Base-by-base conservation (phyloP, 148 eudicot genomes). In the Rhododendron henanense region DNA sequence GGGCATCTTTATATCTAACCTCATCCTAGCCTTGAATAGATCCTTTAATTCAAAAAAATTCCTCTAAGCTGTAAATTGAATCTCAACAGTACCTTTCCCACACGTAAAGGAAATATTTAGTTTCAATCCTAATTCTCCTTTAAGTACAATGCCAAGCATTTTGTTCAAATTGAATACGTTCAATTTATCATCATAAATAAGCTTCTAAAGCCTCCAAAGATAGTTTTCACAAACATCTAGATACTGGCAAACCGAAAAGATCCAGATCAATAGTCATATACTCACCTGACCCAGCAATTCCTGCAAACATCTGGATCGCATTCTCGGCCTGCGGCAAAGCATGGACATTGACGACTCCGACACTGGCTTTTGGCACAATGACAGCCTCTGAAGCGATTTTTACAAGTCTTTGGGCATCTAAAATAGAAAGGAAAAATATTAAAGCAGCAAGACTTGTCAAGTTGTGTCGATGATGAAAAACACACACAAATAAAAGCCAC, bases 221-320 rank as follows among this genome's bases (percentile, higher is more conserved):
- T 61, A 85, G 59, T 25, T 73, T 74, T 51, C 81, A 75, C 35
- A n/a, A n/a, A 21, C 13, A n/a, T 85, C 37, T 16, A 55, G 81
- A 57, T 23, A 37, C 15, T 55, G 53, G 61, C 44, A 59, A 4
- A 55, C 59, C 6, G 2, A 51, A 48, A 35, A 18, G 6, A 84
- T 57, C 59, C 23, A 81, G 33, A 33, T 13, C 33, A 67, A 3
- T 31, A 59, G 45, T 14, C 61, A 15, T 37, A 86, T 10, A 44
- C 90, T 92, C 87, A 97, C 99, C 99, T 87, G 84, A 97, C 96
- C 99, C 99, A 97, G 89, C 99, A 97, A 91, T 97, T 95, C 87
- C 98, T 92, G 88, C 99, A 97, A 81, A 97, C 98, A 93, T 97
- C 99, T 74, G 99, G 99, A 90, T 97, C 99, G 88, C 99, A 97